Evolutionary conservation across 352 stramenopile genomes (phyloP), one percentile per base, ranked within the genome.

Genomic region (Phytophthora cactorum): DNA sequence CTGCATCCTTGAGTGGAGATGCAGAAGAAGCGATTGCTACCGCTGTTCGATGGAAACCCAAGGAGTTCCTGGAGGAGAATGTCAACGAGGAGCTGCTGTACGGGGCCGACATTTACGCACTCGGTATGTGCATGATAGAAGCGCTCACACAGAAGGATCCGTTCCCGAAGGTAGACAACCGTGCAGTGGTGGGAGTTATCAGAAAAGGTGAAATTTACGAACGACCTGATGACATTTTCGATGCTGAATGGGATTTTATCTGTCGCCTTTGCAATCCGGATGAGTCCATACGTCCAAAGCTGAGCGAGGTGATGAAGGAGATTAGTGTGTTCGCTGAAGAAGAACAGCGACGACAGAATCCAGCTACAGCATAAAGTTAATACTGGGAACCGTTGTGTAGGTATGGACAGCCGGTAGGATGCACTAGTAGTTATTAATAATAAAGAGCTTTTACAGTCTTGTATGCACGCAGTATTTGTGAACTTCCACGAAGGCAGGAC

Each of bases 41-140:
- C 6, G 17, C 54, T 9, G 43, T 74, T 11, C 69, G 73, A 27
- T 81, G 70, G 70, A 78, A 73, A 29, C 55, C 74, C 11, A 72
- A 65, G 17, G 74, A 81, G 36, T n/a, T 63, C 2, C 43, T 77
- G 28, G 34, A 58, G 31, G 27, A 60, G 11, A 39, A 38, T 10
- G 38, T 22, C 1, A 31, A 11, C n/a, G 53, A 65, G 0, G 43
- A 52, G 2, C 27, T 41, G 0, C 56, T 10, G 10, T 63, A 51
- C 4, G 49, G 6, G 5, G 67, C 69, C 1, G 73, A 80, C 17
- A 50, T 75, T n/a, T 80, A 77, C 46, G 66, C 68, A 3, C 54
- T 79, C 1, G 68, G 61, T 5, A 63, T 79, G 67, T 76, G 59
- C 28, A 66, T 79, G 27, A 69, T 75, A 12, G 72, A 79, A 44